Base-by-base conservation (phyloP, 208 protist species). In the Leishmania aethiopica region DNA sequence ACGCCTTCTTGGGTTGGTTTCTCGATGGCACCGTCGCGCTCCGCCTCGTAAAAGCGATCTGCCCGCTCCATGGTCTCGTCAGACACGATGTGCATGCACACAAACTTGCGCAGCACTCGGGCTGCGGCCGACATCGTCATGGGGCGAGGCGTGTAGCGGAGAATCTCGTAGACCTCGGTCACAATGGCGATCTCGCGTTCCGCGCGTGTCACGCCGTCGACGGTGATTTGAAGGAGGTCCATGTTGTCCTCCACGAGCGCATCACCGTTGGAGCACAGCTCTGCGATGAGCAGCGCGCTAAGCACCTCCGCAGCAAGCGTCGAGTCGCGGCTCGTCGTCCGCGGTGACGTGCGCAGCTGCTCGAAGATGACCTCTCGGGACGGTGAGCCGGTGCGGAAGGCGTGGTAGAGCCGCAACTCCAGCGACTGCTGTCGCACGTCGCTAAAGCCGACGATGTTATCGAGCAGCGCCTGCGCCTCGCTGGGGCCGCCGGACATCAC, bases 281-380 rank as follows among this genome's bases (percentile, higher is more conserved):
- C 91, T n/a, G 94, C 91, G 64, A 94, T 82, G 57, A 96, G 76
- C 13, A 96, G 78, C 59, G 88, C 91, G 79, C 89, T 94, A 28
- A 96, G 47, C 62, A 97, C 83, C 78, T 95, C 94, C 7, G 92
- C 84, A 3, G 88, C 90, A 25, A 91, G 53, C 13, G 90, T 89
- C 8, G 91, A 84, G 79, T 93, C 89, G 42, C 81, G 76, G 28
- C 73, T 78, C 40, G 70, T 82, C 42, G 89, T 79, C 11, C 84
- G 88, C n/a, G 89, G 80, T 3, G 64, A 86, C 42, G 77, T 82
- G 57, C 92, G 91, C 71, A 95, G 35, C 67, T 79, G 32, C 67
- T 91, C 86, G 71, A 97, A 95, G 35, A 97, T 67, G 28, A 35
- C 76, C 62, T 91, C 88, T 25, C 60, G 83, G 17, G 88, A 82